A percentile compares a stretch with the other conserved stretches of the same genome.
phyloP scores from a whole-genome alignment of 257 asterid genomes.

The Coffea eugenioides region DNA sequence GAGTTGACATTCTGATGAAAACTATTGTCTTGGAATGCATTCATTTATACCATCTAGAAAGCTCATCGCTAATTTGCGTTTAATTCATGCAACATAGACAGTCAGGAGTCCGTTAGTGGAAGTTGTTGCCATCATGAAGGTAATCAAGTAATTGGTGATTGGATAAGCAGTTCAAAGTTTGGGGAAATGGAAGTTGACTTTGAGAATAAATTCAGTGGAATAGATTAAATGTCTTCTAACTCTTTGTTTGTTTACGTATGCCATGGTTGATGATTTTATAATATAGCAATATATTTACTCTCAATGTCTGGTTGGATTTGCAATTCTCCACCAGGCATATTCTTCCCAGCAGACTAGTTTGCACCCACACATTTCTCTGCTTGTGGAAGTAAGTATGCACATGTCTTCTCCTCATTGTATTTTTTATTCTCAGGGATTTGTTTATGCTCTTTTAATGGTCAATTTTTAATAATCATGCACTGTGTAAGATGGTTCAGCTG shows the following conservation, averaged over 20 bases:
- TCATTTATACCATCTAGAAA: background rate
- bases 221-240: background rate
- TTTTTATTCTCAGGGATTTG: background rate
- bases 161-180: background rate
- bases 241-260: background rate
- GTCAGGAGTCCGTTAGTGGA: background rate
- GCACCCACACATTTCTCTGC: slow-evolving; percentile 67
- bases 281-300: background rate
- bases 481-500: background rate
- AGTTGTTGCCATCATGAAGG: background rate
- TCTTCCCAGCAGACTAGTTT: slow-evolving; percentile 69
- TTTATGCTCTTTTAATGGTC: slow-evolving; percentile 1
- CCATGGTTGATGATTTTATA: background rate
- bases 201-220: background rate
- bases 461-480: background rate
- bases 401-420: background rate
- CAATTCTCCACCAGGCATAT: slow-evolving; percentile 70
- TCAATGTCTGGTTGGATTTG: slow-evolving; percentile 62
- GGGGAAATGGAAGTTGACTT: background rate
- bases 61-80: background rate
- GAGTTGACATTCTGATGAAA: background rate
- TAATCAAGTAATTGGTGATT: background rate
- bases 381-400: slow-evolving; percentile 65
- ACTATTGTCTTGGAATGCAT: background rate
- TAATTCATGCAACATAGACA: background rate